Evolutionary conservation across 139 green algal species (phyloP).

Genomic region (Tetraselmis chui): DNA sequence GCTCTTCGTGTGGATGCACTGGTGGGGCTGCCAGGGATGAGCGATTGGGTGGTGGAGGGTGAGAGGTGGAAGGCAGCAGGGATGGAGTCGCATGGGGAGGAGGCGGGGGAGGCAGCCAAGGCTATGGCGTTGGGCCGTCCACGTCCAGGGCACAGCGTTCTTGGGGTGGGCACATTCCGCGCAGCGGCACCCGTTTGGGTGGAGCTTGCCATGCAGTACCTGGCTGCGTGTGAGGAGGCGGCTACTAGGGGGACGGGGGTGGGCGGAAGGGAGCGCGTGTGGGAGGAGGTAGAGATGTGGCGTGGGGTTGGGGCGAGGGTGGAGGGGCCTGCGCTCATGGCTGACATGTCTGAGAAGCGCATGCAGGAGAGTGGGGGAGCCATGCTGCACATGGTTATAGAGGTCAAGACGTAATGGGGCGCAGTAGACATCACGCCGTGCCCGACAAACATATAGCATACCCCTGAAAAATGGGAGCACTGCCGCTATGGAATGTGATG

Average conservation of each 20-base stretch:
- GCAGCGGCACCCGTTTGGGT: conserved; percentile 1
- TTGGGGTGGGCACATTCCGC: conserved; percentile 3
- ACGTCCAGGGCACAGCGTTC: conserved; percentile 6
- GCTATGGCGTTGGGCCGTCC: conserved; percentile 3
- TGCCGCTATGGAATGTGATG: too few relatives aligned
- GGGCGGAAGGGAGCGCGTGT: background rate
- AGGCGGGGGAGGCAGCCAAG: background rate
- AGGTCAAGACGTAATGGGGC: too few relatives aligned
- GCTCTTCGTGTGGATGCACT: background rate
- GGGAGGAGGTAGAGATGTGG: background rate
- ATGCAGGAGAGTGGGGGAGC: background rate
- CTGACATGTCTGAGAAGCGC: background rate
- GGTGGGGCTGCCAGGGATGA: background rate
- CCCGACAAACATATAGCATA: too few relatives aligned
- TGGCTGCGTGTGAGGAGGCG: background rate
- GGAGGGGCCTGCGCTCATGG: background rate
- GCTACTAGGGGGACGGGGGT: background rate
- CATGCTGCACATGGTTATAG: background rate
- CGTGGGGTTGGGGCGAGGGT: background rate
- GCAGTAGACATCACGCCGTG: too few relatives aligned
- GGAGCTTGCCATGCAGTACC: background rate
- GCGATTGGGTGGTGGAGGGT: background rate
- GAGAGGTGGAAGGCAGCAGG: background rate
- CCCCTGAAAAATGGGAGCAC: too few relatives aligned
- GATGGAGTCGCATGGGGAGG: background rate